A percentile compares a stretch with the other conserved stretches of the same genome.
Conservation (phyloP, 148 eudicot species). For the Agrostemma githago region DNA sequence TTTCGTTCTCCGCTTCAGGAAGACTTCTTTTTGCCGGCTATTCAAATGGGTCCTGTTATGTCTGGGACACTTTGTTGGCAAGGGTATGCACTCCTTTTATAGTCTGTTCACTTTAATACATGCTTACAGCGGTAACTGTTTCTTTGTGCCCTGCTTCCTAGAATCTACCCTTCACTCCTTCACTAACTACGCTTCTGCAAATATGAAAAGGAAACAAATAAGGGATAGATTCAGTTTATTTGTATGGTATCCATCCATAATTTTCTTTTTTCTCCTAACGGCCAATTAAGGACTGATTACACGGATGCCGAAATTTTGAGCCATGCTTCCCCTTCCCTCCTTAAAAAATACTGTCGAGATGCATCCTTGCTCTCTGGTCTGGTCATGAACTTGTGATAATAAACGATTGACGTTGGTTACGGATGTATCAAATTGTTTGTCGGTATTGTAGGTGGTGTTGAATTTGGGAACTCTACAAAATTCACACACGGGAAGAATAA, state of each 20-base stretch:
- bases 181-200: neutral
- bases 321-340: neutral
- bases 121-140: neutral
- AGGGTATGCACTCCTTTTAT: slow-evolving; percentile 41
- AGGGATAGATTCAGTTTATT: neutral
- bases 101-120: neutral
- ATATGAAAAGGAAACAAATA: neutral
- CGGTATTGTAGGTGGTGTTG: slow-evolving; percentile 55
- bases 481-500: slow-evolving; percentile 67
- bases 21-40: slow-evolving; percentile 91
- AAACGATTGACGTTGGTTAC: neutral
- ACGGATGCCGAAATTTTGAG: too few species aligned
- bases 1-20: slow-evolving; percentile 90
- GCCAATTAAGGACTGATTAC: too few species aligned
- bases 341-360: neutral
- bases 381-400: neutral
- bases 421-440: neutral
- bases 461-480: slow-evolving; percentile 79
- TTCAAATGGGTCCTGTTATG: slow-evolving; percentile 83
- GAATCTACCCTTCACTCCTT: slow-evolving; percentile 3
- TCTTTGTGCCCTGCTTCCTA: neutral
- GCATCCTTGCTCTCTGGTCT: neutral
- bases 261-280: neutral
- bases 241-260: neutral
- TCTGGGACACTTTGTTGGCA: slow-evolving; percentile 94